These are phyloP conservation scores for Urochloa ruziziensis DNA, from an alignment of 176 grass and related monocot species.

Conservation along the genomic window DNA sequence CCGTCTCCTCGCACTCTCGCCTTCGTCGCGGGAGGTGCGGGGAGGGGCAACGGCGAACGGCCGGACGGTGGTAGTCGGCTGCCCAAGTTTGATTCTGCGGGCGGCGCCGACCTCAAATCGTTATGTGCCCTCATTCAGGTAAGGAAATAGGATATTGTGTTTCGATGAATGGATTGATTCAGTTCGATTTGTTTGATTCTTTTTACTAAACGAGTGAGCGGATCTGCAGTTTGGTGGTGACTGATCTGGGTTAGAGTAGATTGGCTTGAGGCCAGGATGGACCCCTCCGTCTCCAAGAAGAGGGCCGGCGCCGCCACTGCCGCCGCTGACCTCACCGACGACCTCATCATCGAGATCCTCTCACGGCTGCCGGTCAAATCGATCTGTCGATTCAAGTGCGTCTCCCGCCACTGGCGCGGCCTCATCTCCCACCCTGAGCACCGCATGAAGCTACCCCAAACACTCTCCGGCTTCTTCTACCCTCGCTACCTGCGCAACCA, in stretches of 20 bases:
- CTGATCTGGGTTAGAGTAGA: background rate
- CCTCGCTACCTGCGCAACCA: background rate
- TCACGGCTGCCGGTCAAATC: background rate
- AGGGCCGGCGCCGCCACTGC: background rate
- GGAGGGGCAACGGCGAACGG: background rate
- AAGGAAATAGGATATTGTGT: background rate
- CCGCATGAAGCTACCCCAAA: background rate
- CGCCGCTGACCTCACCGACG: background rate
- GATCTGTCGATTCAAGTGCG: background rate
- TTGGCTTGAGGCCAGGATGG: background rate
- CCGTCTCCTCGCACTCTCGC: background rate
- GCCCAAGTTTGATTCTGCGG: background rate
- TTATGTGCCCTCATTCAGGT: background rate
- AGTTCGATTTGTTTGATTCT: background rate
- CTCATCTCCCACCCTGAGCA: background rate
- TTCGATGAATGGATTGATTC: background rate
- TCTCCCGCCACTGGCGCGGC: background rate
- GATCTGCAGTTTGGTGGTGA: background rate
- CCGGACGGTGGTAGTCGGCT: background rate
- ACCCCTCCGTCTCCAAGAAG: background rate
- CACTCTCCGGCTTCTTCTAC: background rate
- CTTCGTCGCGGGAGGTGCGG: background rate
- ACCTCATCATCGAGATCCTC: background rate
- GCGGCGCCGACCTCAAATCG: background rate
- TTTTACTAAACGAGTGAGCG: background rate